phyloP scores from a whole-genome alignment of 2,329 filamentous ascomycete species.

The Calonectria hawksworthii region DNA sequence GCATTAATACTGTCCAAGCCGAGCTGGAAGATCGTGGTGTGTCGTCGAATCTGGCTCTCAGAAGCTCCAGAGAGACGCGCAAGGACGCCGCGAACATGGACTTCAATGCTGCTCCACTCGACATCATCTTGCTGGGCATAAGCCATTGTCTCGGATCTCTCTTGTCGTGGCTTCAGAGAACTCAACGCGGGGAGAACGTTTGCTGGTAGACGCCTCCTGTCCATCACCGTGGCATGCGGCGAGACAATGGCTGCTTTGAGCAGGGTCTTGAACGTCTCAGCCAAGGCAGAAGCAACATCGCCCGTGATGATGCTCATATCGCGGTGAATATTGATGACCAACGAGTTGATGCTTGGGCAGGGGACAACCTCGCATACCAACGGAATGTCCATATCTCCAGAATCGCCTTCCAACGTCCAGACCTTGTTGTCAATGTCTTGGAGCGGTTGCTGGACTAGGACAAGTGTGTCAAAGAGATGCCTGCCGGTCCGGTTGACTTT shows the following conservation, averaged over 20 bases:
- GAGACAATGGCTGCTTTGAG: conserved; percentile 43
- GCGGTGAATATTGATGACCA: conserved; percentile 75
- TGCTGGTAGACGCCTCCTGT: conserved; percentile 40
- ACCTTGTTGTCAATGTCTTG: conserved; percentile 68
- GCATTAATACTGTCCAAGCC: conserved; percentile 94
- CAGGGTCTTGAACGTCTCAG: conserved; percentile 49
- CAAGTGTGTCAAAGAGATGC: conserved; percentile 82
- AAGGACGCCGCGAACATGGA: conserved; percentile 67
- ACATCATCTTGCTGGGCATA: conserved; percentile 36
- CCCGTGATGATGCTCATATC: conserved; percentile 59
- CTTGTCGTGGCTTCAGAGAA: conserved; percentile 38
- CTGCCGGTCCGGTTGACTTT: conserved; percentile 57
- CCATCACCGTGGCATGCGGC: conserved; percentile 44
- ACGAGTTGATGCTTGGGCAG: conserved; percentile 60
- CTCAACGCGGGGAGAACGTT: conserved; percentile 34
- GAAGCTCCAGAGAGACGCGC: conserved; percentile 69
- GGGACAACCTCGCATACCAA: conserved; percentile 83
- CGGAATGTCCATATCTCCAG: conserved; percentile 79
- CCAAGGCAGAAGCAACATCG: conserved; percentile 46
- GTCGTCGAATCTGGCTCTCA: conserved; percentile 63
- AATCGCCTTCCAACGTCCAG: conserved; percentile 71
- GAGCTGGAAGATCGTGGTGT: conserved; percentile 86
- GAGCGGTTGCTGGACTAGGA: conserved; percentile 80
- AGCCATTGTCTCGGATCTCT: conserved; percentile 29
- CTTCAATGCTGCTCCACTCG: conserved; percentile 67